Conservation (phyloP, 148 eudicot species). For the Talinum fruticosum region DNA sequence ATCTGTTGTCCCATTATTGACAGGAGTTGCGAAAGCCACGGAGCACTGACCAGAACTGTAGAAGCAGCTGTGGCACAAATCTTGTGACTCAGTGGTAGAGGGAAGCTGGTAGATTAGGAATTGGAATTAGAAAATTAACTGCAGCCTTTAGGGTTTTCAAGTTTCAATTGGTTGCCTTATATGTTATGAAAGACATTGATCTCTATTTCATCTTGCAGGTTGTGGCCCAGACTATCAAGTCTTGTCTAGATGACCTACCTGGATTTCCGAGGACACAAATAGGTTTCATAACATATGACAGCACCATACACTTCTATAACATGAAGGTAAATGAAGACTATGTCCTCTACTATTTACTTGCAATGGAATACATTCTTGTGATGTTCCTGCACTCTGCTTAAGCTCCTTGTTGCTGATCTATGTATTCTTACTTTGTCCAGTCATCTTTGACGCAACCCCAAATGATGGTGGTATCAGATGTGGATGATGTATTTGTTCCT, state of each 20-base stretch:
- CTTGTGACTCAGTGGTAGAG: too few species aligned
- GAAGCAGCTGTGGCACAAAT: too few species aligned
- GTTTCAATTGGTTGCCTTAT: too few species aligned
- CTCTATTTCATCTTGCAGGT: conserved; percentile 42
- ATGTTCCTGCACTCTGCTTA: neutral
- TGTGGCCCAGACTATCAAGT: conserved; percentile 85
- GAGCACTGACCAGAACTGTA: too few species aligned
- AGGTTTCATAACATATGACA: conserved; percentile 95
- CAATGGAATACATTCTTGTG: neutral
- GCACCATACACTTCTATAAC: conserved; percentile 90
- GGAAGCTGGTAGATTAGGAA: too few species aligned
- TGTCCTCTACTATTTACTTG: conserved; percentile 1
- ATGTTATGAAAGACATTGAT: conserved; percentile 10
- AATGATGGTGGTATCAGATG: conserved; percentile 96
- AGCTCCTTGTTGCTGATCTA: conserved; percentile 20
- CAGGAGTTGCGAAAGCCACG: too few species aligned
- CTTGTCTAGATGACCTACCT: conserved; percentile 79
- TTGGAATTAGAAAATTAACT: too few species aligned
- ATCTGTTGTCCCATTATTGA: too few species aligned
- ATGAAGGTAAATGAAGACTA: conserved; percentile 68
- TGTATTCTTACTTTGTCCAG: conserved; percentile 46
- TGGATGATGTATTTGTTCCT: conserved; percentile 93
- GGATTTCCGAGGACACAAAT: conserved; percentile 90
- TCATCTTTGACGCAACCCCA: conserved; percentile 95
- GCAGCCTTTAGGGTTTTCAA: too few species aligned